phyloP scores from a whole-genome alignment of 164 flowering plant genomes.

The Pachysandra terminalis region DNA sequence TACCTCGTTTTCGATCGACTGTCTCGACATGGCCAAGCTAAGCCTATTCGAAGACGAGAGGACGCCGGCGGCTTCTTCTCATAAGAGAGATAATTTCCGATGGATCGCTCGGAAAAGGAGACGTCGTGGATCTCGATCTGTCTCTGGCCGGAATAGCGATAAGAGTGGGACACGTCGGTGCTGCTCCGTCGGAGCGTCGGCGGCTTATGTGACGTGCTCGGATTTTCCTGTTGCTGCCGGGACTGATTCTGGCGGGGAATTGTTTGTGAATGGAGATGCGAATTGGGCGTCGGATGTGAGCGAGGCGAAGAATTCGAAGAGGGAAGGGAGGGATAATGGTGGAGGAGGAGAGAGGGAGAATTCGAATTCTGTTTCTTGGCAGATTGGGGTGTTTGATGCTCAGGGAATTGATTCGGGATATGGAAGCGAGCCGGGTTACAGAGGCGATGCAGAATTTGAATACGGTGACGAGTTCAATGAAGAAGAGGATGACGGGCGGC shows the following conservation, averaged over 20 bases:
- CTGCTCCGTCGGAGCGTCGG: conserved; percentile 74
- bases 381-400: conserved; percentile 36
- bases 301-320: conserved; percentile 51
- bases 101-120: conserved; percentile 66
- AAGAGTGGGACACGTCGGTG: conserved; percentile 64
- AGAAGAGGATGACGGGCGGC: conserved; percentile 74
- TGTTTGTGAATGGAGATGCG: conserved; percentile 71
- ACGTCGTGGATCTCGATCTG: conserved; percentile 72
- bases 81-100: conserved; percentile 29
- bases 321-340: conserved; percentile 37
- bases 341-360: conserved; percentile 50
- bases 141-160: conserved; percentile 85
- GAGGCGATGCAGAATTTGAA: conserved; percentile 89
- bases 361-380: conserved; percentile 36
- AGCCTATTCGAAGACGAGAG: conserved; percentile 55
- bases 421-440: conserved; percentile 88
- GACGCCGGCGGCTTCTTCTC: conserved; percentile 13
- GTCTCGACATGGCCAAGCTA: conserved; percentile 58
- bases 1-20: conserved; percentile 43
- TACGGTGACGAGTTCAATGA: conserved; percentile 89
- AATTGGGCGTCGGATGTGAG: conserved; percentile 88
- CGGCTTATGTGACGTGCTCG: conserved; percentile 71
- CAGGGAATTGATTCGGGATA: conserved; percentile 86
- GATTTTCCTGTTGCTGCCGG: conserved; percentile 69
- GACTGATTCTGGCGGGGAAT: conserved; percentile 94